These are phyloP conservation scores for Immersiella caudata DNA, from an alignment of 495 filamentous ascomycete genomes.

Conservation along the genomic window DNA sequence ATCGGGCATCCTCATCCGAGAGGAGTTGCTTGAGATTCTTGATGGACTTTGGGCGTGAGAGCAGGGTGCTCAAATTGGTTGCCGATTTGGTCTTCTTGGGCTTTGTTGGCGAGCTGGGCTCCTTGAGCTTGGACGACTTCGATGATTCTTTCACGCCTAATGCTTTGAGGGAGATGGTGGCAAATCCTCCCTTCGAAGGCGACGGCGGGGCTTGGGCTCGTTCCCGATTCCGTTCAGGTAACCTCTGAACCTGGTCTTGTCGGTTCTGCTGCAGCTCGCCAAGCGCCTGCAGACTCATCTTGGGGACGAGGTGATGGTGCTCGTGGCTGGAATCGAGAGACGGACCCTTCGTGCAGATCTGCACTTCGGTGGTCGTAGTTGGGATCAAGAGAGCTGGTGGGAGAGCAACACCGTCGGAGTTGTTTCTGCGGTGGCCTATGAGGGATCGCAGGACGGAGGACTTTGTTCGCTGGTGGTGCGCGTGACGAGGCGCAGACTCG, in stretches of 20 bases:
- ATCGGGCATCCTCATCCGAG: conserved; percentile 39
- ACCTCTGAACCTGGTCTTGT: conserved; percentile 41
- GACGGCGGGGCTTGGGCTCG: conserved; percentile 40
- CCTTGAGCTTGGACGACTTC: conserved; percentile 53
- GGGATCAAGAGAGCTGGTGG: conserved; percentile 37
- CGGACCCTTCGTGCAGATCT: conserved; percentile 17
- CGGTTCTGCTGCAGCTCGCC: conserved; percentile 56
- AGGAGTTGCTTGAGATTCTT: conserved; percentile 54
- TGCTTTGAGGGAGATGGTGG: conserved; percentile 67
- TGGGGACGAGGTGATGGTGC: conserved; percentile 26
- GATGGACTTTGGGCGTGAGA: conserved; percentile 59
- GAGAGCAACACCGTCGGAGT: conserved; percentile 49
- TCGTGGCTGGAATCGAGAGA: background rate
- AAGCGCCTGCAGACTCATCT: conserved; percentile 41
- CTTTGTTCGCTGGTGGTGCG: conserved; percentile 52
- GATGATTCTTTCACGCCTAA: conserved; percentile 51
- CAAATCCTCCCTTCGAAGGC: conserved; percentile 65
- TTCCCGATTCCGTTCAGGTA: conserved; percentile 41
- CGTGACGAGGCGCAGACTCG: conserved; percentile 12
- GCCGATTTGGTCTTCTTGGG: conserved; percentile 85
- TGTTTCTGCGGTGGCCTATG: conserved; percentile 54
- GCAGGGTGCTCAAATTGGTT: conserved; percentile 70
- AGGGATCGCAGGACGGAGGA: conserved; percentile 62
- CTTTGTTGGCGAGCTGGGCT: conserved; percentile 52
- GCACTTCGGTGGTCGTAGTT: conserved; percentile 7